Evolutionary conservation across 495 filamentous ascomycete species (phyloP).

Genomic region (Hypomontagnella monticulosa): DNA sequence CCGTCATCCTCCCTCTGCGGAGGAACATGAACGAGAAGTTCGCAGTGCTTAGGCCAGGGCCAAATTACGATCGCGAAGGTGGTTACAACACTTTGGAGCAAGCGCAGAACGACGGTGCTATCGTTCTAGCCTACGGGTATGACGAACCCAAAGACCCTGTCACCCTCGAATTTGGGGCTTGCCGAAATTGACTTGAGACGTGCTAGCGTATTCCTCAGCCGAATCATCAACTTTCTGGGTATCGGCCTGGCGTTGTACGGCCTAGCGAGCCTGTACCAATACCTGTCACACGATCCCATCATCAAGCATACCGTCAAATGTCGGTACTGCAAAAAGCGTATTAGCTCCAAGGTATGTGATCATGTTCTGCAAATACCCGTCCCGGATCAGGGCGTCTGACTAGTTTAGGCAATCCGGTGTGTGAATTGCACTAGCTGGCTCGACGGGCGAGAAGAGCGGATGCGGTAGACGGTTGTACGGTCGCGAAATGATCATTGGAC

Average conservation of each 20-base stretch:
- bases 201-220: slow-evolving; percentile 70
- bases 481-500: not conserved
- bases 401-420: slow-evolving; percentile 66
- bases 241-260: slow-evolving; percentile 73
- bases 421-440: slow-evolving; percentile 80
- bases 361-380: not conserved
- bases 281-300: slow-evolving; percentile 68
- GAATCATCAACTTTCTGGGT: slow-evolving; percentile 70
- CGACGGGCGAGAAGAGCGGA: slow-evolving; percentile 74
- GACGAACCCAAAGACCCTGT: slow-evolving; percentile 16
- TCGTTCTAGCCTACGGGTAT: slow-evolving; percentile 77
- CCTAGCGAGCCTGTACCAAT: slow-evolving; percentile 72
- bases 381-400: slow-evolving; percentile 1
- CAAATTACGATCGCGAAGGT: slow-evolving; percentile 53
- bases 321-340: slow-evolving; percentile 74
- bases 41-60: slow-evolving; percentile 67
- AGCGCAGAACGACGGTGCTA: slow-evolving; percentile 74
- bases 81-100: slow-evolving; percentile 76
- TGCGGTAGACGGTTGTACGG: slow-evolving; percentile 21
- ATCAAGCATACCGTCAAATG: slow-evolving; percentile 77
- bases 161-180: not conserved
- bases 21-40: slow-evolving; percentile 82
- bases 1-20: slow-evolving; percentile 72
- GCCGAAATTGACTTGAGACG: slow-evolving; percentile 2
- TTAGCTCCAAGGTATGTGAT: slow-evolving; percentile 68